phyloP scores from a whole-genome alignment of 1,284 basidiomycete genomes.

The Xerocomus nothofagi region DNA sequence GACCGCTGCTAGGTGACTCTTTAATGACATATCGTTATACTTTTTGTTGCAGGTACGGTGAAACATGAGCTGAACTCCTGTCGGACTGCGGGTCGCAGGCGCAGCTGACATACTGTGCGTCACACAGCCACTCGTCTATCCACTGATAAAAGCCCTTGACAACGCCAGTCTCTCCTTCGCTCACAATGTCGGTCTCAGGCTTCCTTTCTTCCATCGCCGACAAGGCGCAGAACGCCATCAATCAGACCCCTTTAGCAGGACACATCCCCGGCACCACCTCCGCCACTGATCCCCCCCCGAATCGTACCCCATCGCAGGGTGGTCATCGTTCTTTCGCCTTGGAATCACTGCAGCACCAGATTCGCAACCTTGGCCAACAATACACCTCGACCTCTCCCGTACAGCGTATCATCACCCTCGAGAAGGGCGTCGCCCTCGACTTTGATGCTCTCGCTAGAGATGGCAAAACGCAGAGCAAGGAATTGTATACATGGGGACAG shows the following conservation, averaged over 20 bases:
- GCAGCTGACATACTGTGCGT: slow-evolving; percentile 4
- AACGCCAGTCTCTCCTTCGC: background rate
- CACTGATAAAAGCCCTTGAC: slow-evolving; percentile 23
- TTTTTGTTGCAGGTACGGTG: slow-evolving; percentile 5
- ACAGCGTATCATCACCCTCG: slow-evolving; percentile 73
- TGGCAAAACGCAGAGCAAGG: slow-evolving; percentile 71
- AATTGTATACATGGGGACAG: slow-evolving; percentile 80
- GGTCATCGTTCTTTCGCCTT: slow-evolving; percentile 52
- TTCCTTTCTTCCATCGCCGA: slow-evolving; percentile 68
- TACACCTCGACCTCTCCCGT: slow-evolving; percentile 64
- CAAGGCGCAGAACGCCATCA: slow-evolving; percentile 70
- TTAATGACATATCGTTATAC: slow-evolving; percentile 28
- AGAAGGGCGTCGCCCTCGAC: slow-evolving; percentile 74
- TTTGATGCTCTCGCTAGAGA: slow-evolving; percentile 65
- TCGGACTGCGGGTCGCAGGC: slow-evolving; percentile 6
- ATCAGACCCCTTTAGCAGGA: slow-evolving; percentile 52
- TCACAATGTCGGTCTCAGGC: slow-evolving; percentile 53
- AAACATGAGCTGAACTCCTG: background rate
- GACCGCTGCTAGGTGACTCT: slow-evolving; percentile 23
- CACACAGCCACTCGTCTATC: slow-evolving; percentile 24
- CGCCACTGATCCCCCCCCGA: slow-evolving; percentile 39
- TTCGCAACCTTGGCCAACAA: slow-evolving; percentile 70
- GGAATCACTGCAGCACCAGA: slow-evolving; percentile 66
- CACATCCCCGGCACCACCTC: slow-evolving; percentile 47
- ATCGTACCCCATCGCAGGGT: slow-evolving; percentile 43